Evolutionary conservation across 192 early-diverging fungal genomes (phyloP).

Genomic region (Mortierella hygrophila): DNA sequence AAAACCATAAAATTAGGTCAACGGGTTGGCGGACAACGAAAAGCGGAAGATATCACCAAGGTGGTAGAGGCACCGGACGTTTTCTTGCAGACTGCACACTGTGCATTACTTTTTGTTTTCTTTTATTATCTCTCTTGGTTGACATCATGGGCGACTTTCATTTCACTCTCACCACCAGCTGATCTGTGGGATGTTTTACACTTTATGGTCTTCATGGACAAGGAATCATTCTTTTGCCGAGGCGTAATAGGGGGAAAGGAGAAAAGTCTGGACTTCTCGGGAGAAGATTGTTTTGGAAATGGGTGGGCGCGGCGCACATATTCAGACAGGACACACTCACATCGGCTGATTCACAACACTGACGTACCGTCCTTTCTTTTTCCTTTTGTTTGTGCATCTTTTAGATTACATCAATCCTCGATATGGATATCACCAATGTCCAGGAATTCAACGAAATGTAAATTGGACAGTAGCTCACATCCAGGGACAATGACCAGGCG

Average conservation of each 20-base stretch:
- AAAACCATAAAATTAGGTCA: slow-evolving; percentile 8
- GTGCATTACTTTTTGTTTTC: background rate
- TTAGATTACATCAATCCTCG: slow-evolving; percentile 88
- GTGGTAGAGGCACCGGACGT: slow-evolving; percentile 6
- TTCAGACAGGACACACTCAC: background rate
- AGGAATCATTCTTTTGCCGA: background rate
- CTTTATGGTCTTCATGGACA: background rate
- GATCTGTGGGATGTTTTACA: background rate
- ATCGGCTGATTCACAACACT: slow-evolving; percentile 9
- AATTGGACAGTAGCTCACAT: background rate
- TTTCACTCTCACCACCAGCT: background rate
- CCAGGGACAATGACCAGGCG: background rate
- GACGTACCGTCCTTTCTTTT: background rate
- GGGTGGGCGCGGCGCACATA: background rate
- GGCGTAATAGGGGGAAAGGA: background rate
- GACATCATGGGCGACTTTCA: slow-evolving; percentile 7
- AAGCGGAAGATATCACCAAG: slow-evolving; percentile 2
- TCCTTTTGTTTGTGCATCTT: background rate
- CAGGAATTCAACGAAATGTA: slow-evolving; percentile 94
- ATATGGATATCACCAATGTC: slow-evolving; percentile 90
- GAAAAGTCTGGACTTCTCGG: background rate
- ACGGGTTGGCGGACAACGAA: slow-evolving; percentile 4
- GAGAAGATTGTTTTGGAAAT: background rate
- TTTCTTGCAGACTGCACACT: background rate
- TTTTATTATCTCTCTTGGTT: background rate